These are phyloP conservation scores for Cladophialophora psammophila DNA, from an alignment of 2,329 filamentous ascomycete genomes.

Conservation along the genomic window DNA sequence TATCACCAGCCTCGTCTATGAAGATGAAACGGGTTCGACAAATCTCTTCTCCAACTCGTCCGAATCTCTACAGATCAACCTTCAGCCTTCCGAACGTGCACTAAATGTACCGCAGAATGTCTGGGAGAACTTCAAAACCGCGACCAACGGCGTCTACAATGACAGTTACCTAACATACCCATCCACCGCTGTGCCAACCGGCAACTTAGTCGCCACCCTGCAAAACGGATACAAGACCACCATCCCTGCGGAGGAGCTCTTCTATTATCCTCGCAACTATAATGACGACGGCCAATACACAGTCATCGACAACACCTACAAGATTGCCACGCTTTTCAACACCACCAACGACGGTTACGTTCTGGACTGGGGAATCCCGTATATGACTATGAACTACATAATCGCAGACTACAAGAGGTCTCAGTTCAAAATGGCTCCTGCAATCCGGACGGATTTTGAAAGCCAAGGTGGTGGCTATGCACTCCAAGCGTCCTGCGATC, in stretches of 20 bases:
- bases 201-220: conserved; percentile 35
- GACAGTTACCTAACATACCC: conserved; percentile 27
- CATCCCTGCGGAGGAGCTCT: conserved; percentile 37
- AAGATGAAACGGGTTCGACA: conserved; percentile 21
- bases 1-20: conserved; percentile 33
- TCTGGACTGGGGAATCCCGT: conserved; percentile 37
- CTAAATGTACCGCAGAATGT: conserved; percentile 36
- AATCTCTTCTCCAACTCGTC: conserved; percentile 34
- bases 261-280: conserved; percentile 35
- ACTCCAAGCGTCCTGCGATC: conserved; percentile 34
- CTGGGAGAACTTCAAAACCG: conserved; percentile 32
- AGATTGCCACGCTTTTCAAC: conserved; percentile 29
- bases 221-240: conserved; percentile 37
- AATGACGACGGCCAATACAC: conserved; percentile 33
- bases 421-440: conserved; percentile 37
- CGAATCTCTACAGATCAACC: conserved; percentile 29
- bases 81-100: conserved; percentile 33
- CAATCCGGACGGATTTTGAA: conserved; percentile 32
- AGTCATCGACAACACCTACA: conserved; percentile 31
- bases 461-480: conserved; percentile 30
- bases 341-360: conserved; percentile 30
- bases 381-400: conserved; percentile 40
- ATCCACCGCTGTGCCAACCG: conserved; percentile 27
- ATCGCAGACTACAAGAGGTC: conserved; percentile 35
- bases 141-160: conserved; percentile 29